Conservation (phyloP, 2,329 filamentous ascomycete species). For the Sporothrix dimorphospora region DNA sequence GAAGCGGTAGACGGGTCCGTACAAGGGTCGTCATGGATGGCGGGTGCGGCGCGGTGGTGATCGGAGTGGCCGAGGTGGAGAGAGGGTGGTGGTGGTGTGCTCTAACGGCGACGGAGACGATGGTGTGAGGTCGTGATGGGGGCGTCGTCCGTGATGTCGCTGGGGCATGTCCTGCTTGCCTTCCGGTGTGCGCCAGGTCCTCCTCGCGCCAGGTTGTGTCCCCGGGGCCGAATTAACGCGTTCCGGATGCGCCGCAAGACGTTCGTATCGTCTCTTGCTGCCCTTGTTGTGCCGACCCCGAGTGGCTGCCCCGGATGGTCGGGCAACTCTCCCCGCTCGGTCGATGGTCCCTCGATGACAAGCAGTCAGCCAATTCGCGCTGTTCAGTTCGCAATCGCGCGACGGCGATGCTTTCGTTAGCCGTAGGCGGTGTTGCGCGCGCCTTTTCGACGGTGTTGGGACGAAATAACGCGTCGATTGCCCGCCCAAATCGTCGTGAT, state of each 20-base stretch:
- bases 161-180: conserved; percentile 9
- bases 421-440: not conserved
- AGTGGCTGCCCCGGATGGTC: not conserved
- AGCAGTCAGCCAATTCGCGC: not conserved
- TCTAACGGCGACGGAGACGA: not conserved
- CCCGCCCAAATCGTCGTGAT: not conserved
- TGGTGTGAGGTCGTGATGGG: not conserved
- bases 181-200: not conserved
- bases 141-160: conserved; percentile 15
- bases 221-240: not conserved
- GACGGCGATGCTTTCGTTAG: not conserved
- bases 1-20: conserved; percentile 64
- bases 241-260: not conserved
- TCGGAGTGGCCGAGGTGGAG: not conserved
- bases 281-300: not conserved
- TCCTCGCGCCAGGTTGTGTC: not conserved
- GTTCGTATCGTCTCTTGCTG: not conserved
- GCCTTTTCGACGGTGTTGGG: not conserved
- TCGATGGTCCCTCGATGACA: not conserved
- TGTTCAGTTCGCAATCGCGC: not conserved
- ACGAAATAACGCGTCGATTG: conserved; percentile 19
- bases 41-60: conserved; percentile 35
- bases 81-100: not conserved
- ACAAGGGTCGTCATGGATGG: conserved; percentile 73
- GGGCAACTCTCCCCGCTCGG: conserved; percentile 2